Evolutionary conservation across 306 rosid genomes (phyloP).

Genomic region (Trifolium dubium): DNA sequence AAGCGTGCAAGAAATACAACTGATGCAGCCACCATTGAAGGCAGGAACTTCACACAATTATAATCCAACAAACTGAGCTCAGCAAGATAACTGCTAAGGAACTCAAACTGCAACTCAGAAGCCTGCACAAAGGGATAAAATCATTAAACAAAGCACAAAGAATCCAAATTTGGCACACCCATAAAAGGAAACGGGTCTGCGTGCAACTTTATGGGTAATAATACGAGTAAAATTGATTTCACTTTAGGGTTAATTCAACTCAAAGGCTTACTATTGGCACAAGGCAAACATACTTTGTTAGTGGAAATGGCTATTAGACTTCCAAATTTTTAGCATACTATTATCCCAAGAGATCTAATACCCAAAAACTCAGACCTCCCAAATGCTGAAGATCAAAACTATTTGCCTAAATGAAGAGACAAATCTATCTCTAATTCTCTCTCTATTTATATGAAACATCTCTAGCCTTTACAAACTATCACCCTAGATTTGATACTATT

Average conservation of each 20-base stretch:
- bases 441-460: background rate
- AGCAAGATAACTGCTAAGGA: constrained; percentile 75
- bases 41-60: constrained; percentile 68
- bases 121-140: constrained; percentile 46
- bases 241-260: background rate
- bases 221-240: background rate
- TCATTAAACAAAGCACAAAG: background rate
- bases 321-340: background rate
- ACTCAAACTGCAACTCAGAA: constrained; percentile 70
- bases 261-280: background rate
- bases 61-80: constrained; percentile 92
- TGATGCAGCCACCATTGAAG: constrained; percentile 89
- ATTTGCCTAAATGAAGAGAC: background rate
- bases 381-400: background rate
- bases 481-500: background rate
- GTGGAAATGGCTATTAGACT: background rate
- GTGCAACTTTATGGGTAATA: background rate
- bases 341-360: background rate
- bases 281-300: background rate
- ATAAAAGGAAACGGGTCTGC: background rate
- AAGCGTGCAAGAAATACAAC: constrained; percentile 75
- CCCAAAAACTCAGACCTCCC: background rate
- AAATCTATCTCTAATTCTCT: background rate
- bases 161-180: background rate
- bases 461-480: background rate